Evolutionary conservation across 2,329 filamentous ascomycete species (phyloP).

Genomic region (Ophiostoma piceae): DNA sequence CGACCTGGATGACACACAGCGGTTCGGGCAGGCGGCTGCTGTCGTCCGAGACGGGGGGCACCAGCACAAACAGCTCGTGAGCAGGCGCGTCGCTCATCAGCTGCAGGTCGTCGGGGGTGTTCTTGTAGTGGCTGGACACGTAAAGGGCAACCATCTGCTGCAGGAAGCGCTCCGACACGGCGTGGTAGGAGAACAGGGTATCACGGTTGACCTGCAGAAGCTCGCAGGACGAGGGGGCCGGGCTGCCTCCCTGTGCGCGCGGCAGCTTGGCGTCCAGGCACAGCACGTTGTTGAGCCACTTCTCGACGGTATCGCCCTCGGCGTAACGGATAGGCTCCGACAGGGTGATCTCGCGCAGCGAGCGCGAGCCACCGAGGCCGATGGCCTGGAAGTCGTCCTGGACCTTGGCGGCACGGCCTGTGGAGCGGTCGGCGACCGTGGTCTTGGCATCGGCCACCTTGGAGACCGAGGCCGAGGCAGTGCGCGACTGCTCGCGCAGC

Average conservation of each 20-base stretch:
- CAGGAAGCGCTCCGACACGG: constrained; percentile 91
- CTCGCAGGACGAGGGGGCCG: constrained; percentile 86
- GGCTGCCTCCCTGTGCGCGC: constrained; percentile 70
- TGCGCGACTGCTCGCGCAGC: constrained; percentile 83
- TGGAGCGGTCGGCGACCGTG: constrained; percentile 65
- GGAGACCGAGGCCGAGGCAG: constrained; percentile 43
- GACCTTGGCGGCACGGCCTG: constrained; percentile 65
- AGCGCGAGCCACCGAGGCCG: constrained; percentile 42
- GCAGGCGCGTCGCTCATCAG: constrained; percentile 97
- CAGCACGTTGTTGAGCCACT: constrained; percentile 90
- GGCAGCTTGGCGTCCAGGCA: constrained; percentile 88
- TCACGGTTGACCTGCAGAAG: constrained; percentile 92
- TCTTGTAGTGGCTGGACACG: constrained; percentile 96
- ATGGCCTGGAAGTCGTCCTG: constrained; percentile 56
- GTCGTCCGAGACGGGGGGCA: constrained; percentile 74
- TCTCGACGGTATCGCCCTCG: constrained; percentile 84
- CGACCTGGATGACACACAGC: constrained; percentile 88
- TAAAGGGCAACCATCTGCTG: constrained; percentile 98
- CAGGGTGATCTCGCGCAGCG: constrained; percentile 85
- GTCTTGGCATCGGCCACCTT: constrained; percentile 38
- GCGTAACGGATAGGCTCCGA: constrained; percentile 93
- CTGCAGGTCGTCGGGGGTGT: constrained; percentile 95
- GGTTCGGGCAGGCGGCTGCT: constrained; percentile 81
- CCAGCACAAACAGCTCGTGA: constrained; percentile 91
- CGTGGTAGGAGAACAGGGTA: constrained; percentile 96